phyloP scores from a whole-genome alignment of 1,139 yeast species.

The Kluyveromyces sp. region DNA sequence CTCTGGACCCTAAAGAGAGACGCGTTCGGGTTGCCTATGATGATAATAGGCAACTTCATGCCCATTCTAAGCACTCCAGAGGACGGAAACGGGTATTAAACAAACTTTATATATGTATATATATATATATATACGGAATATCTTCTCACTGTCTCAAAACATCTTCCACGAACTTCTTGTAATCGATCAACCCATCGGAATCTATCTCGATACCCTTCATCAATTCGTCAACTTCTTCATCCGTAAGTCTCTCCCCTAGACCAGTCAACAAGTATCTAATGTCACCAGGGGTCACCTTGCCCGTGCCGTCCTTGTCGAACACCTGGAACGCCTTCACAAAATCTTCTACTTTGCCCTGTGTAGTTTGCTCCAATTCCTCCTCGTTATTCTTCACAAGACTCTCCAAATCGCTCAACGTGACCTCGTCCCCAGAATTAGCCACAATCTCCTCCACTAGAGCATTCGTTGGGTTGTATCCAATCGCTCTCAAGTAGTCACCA shows the following conservation, averaged over 20 bases:
- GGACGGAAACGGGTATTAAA: neutral
- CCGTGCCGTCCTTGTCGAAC: conserved; percentile 91
- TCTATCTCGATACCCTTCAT: conserved; percentile 92
- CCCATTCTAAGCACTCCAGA: conserved; percentile 34
- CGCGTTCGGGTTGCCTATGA: conserved; percentile 92
- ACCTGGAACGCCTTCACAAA: conserved; percentile 97
- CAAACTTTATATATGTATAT: neutral
- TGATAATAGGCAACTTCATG: conserved; percentile 87
- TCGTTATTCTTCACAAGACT: conserved; percentile 21
- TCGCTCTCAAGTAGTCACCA: conserved; percentile 92
- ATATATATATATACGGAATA: neutral
- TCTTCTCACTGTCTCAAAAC: conserved; percentile 67
- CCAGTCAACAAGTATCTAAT: conserved; percentile 88
- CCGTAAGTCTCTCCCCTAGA: conserved; percentile 85
- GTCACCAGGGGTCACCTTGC: conserved; percentile 95
- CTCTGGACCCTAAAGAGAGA: conserved; percentile 91
- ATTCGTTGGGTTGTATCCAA: conserved; percentile 92
- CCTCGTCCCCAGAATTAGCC: conserved; percentile 15
- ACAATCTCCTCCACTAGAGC: conserved; percentile 23
- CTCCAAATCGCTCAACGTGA: conserved; percentile 22
- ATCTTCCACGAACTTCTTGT: conserved; percentile 88
- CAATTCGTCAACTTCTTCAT: conserved; percentile 89
- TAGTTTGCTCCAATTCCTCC: conserved; percentile 25
- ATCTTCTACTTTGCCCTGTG: conserved; percentile 50
- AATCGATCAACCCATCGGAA: conserved; percentile 90